Base-by-base conservation (phyloP, 768 basidiomycete species). In the Trametes gibbosa region DNA sequence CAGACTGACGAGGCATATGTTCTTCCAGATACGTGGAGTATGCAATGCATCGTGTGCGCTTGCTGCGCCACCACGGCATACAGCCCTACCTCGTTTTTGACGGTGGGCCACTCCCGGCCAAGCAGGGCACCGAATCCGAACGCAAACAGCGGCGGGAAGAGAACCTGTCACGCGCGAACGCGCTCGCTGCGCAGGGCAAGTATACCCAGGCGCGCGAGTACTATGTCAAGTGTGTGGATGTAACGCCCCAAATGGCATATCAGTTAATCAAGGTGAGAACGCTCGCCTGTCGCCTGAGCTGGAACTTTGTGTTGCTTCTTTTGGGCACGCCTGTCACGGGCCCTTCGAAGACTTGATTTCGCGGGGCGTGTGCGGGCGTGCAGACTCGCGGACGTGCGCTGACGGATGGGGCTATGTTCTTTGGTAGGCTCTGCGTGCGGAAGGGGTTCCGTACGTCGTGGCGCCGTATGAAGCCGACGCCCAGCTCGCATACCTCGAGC, bases 381-480 rank as follows among this genome's bases (percentile, higher is more conserved):
- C 34, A 21, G 35, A 7, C 21, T 34, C 10, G 45, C n/a, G 42
- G 41, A 50, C 49, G 51, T 52, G 50, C 34, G 53, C 51, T 54
- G 39, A 56, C 55, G 25, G 47, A 54, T 53, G 56, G 34, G 48
- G 46, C 39, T 19, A 35, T 55, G 29, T 55, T 40, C 51, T 29
- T 40, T 53, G 56, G 10, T 64, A 98, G 95, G 95, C 91, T 12
- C 78, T 99, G 32, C 82, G 82, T 48, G 90, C 89, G 12, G 95
- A 97, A 68, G 74, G 76, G 17, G 82, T 98, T 8, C 70, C 81
- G 19, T 97, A 96, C 69, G 77, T 98, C 39, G 97, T 98, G 17
- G 96, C 97, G 4, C 97, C 97, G 0, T 99, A 98, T 72, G 97
- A 99, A 78, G 97, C 97, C 0, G 97, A 99, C 68, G 94, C 97